Base-by-base conservation (phyloP, 352 stramenopile genomes). In the Pythium apleroticum region DNA sequence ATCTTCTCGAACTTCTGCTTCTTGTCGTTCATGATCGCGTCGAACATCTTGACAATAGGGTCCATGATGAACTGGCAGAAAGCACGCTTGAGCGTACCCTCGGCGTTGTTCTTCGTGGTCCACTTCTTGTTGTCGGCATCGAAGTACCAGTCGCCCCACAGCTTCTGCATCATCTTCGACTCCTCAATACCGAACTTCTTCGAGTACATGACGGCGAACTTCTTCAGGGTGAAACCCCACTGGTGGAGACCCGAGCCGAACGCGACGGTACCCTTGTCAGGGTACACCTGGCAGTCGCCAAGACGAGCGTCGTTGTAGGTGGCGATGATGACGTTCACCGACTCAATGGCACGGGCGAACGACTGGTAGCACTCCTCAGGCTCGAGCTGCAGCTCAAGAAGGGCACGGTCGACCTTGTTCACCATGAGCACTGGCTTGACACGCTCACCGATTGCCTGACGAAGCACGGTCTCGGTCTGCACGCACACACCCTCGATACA, bases 51-150 rank as follows among this genome's bases (percentile, higher is more conserved):
- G 77, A 97, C 98, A 80, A 99, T 99, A 31, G 97, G 97, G 63
- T 99, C 97, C 81, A 98, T 98, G 86, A 99, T 99, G 87, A 99
- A 99, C 86, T 99, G 97, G 75, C 97, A 98, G 83, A 99, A 99
- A 66, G 97, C 97, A 77, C 98, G 96, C 84, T 99, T 98, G 54
- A 99, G 88, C 24, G 82, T 91, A 66, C 93, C 93, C 41, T 72
- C 72, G 25, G 83, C 82, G 81, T 98, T 98, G 83, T 98, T 97
- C 75, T 93, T 88, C 61, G 65, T 81, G 48, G 92, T 98, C 96
- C 96, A 99, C 72, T 99, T 98, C 86, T 99, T 99, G 73, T 95
- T 96, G 3, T 78, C 80, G 25, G 93, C 79, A 65, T 97, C 86
- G 80, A 98, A 98, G 87, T 98, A 99, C 94, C 96, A 99, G 83